Percentiles rank a stretch among this genome's conserved stretches.
Conservation (phyloP, 768 basidiomycete genomes). For the Tulasnella calospora region DNA sequence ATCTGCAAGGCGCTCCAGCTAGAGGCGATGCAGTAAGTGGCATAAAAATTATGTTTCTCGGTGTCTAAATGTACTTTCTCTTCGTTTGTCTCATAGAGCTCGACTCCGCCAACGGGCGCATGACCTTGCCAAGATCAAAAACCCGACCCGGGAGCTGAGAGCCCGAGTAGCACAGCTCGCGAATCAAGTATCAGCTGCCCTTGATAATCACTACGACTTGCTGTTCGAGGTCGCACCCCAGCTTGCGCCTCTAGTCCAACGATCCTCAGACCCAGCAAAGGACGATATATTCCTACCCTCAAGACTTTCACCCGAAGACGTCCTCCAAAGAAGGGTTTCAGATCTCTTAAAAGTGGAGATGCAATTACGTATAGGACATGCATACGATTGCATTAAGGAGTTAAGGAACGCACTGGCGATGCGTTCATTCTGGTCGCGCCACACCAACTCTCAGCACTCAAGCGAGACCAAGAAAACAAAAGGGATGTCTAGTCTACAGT, state of each 20-base stretch:
- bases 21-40: not conserved
- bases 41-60: not conserved
- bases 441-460: not conserved
- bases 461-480: not conserved
- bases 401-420: not conserved
- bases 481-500: not conserved
- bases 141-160: not conserved
- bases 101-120: not conserved
- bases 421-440: not conserved
- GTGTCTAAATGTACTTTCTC: not conserved
- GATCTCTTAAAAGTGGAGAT: not conserved
- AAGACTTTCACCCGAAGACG: not conserved
- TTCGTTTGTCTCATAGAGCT: not conserved
- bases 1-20: not conserved
- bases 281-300: not conserved
- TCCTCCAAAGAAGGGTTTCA: not conserved
- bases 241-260: not conserved
- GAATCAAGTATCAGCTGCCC: not conserved
- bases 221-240: not conserved
- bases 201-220: not conserved
- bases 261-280: not conserved
- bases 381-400: not conserved
- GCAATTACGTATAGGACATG: not conserved
- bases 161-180: not conserved
- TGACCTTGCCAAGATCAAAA: not conserved